Evolutionary conservation across 2,329 filamentous ascomycete species (phyloP).

Genomic region (Cladosporium oxysporum): DNA sequence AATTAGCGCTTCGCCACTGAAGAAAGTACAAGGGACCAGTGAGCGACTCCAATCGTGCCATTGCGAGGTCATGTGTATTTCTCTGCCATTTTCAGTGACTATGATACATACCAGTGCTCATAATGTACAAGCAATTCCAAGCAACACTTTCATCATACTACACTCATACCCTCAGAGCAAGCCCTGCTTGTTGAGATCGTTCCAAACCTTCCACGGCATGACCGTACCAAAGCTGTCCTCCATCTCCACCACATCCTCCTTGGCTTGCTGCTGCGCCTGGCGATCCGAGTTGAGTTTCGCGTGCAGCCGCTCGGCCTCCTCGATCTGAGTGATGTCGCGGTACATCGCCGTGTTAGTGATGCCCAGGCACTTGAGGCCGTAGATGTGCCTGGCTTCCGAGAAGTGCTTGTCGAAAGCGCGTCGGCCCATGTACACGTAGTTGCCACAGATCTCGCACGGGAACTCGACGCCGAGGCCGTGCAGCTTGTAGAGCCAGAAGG

Average conservation of each 20-base stretch:
- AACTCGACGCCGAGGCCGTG: slow-evolving; percentile 95
- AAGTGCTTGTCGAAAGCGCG: slow-evolving; percentile 98
- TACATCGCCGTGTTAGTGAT: slow-evolving; percentile 82
- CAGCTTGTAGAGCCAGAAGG: slow-evolving; percentile 97
- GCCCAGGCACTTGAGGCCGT: slow-evolving; percentile 89
- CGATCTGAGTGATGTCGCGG: slow-evolving; percentile 88
- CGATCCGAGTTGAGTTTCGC: slow-evolving; percentile 88
- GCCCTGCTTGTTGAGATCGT: slow-evolving; percentile 91
- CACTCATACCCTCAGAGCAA: slow-evolving; percentile 56
- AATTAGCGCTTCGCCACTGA: neutral
- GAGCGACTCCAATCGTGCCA: neutral
- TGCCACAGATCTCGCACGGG: slow-evolving; percentile 93
- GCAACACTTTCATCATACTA: neutral
- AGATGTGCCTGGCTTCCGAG: slow-evolving; percentile 88
- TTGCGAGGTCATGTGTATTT: neutral
- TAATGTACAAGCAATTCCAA: slow-evolving; percentile 2
- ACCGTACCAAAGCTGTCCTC: slow-evolving; percentile 97
- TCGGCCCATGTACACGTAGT: slow-evolving; percentile 98
- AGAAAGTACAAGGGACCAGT: neutral
- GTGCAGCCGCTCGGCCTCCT: slow-evolving; percentile 86
- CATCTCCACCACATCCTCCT: slow-evolving; percentile 78
- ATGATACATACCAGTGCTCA: slow-evolving; percentile 8
- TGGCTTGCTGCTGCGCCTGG: slow-evolving; percentile 72
- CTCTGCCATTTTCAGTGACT: slow-evolving; percentile 9
- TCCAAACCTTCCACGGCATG: slow-evolving; percentile 98